Conservation (phyloP, 192 early-diverging fungal species). For the Entomortierella lignicola region DNA sequence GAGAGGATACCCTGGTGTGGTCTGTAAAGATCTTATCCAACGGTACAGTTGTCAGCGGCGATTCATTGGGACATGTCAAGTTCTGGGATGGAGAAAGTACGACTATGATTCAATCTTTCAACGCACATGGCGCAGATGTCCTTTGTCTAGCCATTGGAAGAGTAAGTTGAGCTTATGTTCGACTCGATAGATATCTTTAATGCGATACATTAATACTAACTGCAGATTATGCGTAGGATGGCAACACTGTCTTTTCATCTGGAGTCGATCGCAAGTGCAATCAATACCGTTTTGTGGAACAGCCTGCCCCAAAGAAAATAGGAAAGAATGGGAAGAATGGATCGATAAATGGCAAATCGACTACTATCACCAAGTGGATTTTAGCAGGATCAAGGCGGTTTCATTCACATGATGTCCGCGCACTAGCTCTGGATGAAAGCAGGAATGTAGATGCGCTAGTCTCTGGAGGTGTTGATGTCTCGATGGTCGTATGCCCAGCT, state of each 20-base stretch:
- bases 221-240: slow-evolving; percentile 43
- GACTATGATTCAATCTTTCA: slow-evolving; percentile 76
- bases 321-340: slow-evolving; percentile 33
- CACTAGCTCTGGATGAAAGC: slow-evolving; percentile 82
- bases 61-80: slow-evolving; percentile 89
- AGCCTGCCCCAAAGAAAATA: slow-evolving; percentile 47
- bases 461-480: slow-evolving; percentile 88
- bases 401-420: slow-evolving; percentile 95
- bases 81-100: slow-evolving; percentile 86
- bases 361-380: slow-evolving; percentile 73
- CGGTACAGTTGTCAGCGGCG: slow-evolving; percentile 88
- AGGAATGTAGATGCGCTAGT: slow-evolving; percentile 76
- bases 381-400: slow-evolving; percentile 86
- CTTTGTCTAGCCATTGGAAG: slow-evolving; percentile 80
- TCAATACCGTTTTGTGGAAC: slow-evolving; percentile 69
- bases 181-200: background rate
- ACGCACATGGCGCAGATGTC: slow-evolving; percentile 88
- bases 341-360: slow-evolving; percentile 19
- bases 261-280: slow-evolving; percentile 92
- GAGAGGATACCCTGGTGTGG: slow-evolving; percentile 92
- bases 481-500: slow-evolving; percentile 70
- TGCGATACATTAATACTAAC: background rate
- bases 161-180: slow-evolving; percentile 16
- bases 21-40: slow-evolving; percentile 72
- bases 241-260: slow-evolving; percentile 82